A percentile compares a stretch with the other conserved stretches of the same genome.
Conservation (phyloP, 345 rosid species). For the Hibiscus tridactylites region DNA sequence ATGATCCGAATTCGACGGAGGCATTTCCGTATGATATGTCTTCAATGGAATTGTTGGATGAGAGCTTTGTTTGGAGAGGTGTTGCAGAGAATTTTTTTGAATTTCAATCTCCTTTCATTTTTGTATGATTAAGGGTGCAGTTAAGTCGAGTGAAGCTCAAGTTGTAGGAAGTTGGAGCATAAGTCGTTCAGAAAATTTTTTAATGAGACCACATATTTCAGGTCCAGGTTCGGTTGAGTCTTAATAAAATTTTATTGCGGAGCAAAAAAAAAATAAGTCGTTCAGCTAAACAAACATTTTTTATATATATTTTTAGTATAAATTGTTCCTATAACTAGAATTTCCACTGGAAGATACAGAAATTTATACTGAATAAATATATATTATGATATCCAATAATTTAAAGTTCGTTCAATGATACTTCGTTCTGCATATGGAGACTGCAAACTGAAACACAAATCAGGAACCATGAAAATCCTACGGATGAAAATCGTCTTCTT, state of each 20-base stretch:
- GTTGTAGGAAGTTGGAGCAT: not conserved
- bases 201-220: too few species aligned
- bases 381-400: too few species aligned
- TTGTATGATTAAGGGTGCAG: not conserved
- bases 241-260: too few species aligned
- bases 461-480: too few species aligned
- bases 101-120: not conserved
- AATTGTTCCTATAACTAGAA: not conserved
- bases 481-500: too few species aligned
- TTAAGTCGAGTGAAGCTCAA: not conserved
- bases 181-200: too few species aligned
- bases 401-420: too few species aligned
- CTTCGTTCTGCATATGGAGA: too few species aligned
- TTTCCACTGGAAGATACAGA: not conserved
- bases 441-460: too few species aligned
- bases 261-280: too few species aligned
- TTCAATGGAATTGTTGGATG: constrained; percentile 4
- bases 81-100: not conserved
- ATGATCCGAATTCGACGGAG: not conserved
- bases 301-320: not conserved
- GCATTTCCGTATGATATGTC: not conserved
- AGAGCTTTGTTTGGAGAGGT: not conserved
- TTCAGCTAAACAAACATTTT: not conserved
- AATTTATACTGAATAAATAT: too few species aligned
- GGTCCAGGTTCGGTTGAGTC: too few species aligned